These are phyloP conservation scores for Globisporangium spiculum DNA, from an alignment of 352 stramenopile genomes.

Conservation along the genomic window DNA sequence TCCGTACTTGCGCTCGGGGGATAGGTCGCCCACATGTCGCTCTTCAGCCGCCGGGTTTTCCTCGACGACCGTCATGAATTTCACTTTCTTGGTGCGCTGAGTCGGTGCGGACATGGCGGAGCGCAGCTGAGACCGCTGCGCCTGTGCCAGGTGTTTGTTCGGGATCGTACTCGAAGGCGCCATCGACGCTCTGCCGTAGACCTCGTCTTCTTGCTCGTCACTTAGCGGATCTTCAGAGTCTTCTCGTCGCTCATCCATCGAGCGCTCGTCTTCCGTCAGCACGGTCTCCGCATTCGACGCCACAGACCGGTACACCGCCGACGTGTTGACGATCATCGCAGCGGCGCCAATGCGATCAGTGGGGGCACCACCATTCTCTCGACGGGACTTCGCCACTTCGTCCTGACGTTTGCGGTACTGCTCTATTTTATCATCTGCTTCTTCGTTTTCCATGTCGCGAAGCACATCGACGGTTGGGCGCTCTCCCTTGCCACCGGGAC, in stretches of 20 bases:
- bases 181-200: background rate
- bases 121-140: conserved; percentile 4
- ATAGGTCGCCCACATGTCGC: conserved; percentile 4
- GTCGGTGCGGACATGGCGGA: conserved; percentile 2
- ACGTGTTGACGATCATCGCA: conserved; percentile 20
- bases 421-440: conserved; percentile 1
- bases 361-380: background rate
- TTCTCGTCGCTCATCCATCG: conserved; percentile 1
- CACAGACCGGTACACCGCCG: conserved; percentile 16
- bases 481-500: conserved; percentile 15
- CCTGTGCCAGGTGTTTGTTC: background rate
- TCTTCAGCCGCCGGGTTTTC: background rate
- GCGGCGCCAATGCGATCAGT: conserved; percentile 14
- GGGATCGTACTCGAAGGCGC: background rate
- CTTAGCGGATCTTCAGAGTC: background rate
- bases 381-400: conserved; percentile 2
- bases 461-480: conserved; percentile 21
- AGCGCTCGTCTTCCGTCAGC: conserved; percentile 29
- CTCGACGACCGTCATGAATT: background rate
- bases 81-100: conserved; percentile 15
- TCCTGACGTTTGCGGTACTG: conserved; percentile 8
- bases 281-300: conserved; percentile 30
- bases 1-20: conserved; percentile 32
- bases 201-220: background rate
- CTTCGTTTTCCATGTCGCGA: conserved; percentile 20